These are phyloP conservation scores for Tetrahymena borealis DNA, from an alignment of 73 alveolate species.

Conservation along the genomic window DNA sequence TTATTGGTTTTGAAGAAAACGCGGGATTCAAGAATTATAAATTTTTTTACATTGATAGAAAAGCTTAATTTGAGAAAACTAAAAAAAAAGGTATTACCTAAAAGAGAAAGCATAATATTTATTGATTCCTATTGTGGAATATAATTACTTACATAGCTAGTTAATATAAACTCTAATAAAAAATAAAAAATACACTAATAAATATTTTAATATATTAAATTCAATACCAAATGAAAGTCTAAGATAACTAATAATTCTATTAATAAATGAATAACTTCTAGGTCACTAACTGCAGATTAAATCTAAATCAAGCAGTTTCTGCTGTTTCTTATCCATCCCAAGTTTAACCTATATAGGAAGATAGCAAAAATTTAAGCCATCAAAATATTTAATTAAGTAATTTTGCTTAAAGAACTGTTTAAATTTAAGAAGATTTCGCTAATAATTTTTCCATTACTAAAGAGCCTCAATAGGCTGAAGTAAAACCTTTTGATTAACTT, in stretches of 20 bases:
- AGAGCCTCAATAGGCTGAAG: neutral
- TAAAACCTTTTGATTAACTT: neutral
- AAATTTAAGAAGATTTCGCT: too few species aligned
- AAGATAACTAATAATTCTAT: neutral
- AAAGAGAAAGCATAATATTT: neutral
- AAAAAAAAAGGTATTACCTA: neutral
- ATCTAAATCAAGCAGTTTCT: neutral
- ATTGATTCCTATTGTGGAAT: neutral
- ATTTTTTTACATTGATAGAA: neutral
- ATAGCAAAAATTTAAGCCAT: too few species aligned
- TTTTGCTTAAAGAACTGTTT: too few species aligned
- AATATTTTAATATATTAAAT: too few species aligned
- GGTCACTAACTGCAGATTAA: neutral
- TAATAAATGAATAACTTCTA: neutral
- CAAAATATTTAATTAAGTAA: too few species aligned
- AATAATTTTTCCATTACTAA: neutral
- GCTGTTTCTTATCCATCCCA: too few species aligned
- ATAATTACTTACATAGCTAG: too few species aligned
- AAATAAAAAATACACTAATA: neutral
- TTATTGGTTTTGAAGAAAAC: neutral
- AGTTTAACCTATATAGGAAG: too few species aligned
- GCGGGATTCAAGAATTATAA: neutral
- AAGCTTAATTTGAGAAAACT: neutral
- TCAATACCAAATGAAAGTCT: neutral
- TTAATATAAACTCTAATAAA: too few species aligned